Base-by-base conservation (phyloP, 805 yeast species). In the Candida awuae region DNA sequence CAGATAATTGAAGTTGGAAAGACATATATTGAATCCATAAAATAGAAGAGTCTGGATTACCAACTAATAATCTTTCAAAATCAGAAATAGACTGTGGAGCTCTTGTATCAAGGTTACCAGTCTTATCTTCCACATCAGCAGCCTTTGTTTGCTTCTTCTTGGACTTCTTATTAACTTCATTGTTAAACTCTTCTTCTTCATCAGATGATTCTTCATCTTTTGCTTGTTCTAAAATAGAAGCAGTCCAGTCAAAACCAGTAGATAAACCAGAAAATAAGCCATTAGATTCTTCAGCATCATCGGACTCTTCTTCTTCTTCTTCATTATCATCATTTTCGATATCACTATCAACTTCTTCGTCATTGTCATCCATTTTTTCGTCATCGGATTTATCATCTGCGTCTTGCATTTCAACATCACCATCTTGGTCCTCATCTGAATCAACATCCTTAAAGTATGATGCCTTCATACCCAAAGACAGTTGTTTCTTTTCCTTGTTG, bases 21-120 rank as follows among this genome's bases (percentile, higher is more conserved):
- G 97, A 88, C 96, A 92, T 92, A 64, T 84, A 92, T 63, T 88
- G 85, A 84, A 92, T 90, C 98, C 98, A 92, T 41, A 86, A 63
- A 26, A 88, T 74, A 1, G 98, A 90, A 3, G 95, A 85, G 66
- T 85, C 82, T 34, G 98, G 97, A 56, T 83, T 83, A 58, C 97
- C 94, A 44, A 92, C 73, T 39, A 92, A 71, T 48, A 92, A 65
- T 54, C 98, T 77, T 64, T 92, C 99, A 53, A 87, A 92, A 60
- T 92, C 99, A 34, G 78, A 66, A 31, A 77, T 83, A 42, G 97
- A 86, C 62, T 90, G 94, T 28, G 98, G 98, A 13, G 88, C 84
- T 52, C 87, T 73, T 12, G 90, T 73, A 51, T 77, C 77, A 44
- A 92, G 70, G 36, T 84, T 92, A 38, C 80, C 88, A 10, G 97